Evolutionary conservation across 495 filamentous ascomycete genomes (phyloP).

Genomic region (Penicillium simplicissimum): DNA sequence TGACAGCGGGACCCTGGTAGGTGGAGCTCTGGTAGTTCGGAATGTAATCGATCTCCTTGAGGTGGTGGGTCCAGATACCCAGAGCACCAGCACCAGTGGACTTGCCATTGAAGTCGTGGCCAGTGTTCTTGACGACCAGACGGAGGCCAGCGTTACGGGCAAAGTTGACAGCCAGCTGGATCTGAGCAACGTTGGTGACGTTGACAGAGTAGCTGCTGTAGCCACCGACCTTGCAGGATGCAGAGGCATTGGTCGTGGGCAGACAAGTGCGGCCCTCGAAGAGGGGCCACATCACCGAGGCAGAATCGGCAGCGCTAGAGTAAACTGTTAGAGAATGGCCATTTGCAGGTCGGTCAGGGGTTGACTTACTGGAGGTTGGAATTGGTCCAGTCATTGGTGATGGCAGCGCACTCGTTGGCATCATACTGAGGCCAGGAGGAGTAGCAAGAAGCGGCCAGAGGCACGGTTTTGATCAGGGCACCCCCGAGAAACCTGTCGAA

Average conservation of each 20-base stretch:
- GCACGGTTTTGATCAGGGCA: slow-evolving; percentile 56
- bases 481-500: slow-evolving; percentile 52
- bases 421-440: slow-evolving; percentile 48
- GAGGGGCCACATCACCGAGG: slow-evolving; percentile 48
- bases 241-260: slow-evolving; percentile 31
- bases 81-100: slow-evolving; percentile 57
- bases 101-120: slow-evolving; percentile 65
- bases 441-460: slow-evolving; percentile 57
- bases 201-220: slow-evolving; percentile 63
- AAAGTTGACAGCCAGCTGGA: slow-evolving; percentile 62
- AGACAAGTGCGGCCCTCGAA: slow-evolving; percentile 42
- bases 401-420: slow-evolving; percentile 37
- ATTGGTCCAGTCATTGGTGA: slow-evolving; percentile 29
- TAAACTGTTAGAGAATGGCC: background rate
- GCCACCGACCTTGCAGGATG: slow-evolving; percentile 55
- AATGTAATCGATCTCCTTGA: slow-evolving; percentile 48
- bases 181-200: slow-evolving; percentile 52
- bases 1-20: slow-evolving; percentile 54
- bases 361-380: slow-evolving; percentile 35
- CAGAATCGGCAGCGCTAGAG: slow-evolving; percentile 33
- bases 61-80: slow-evolving; percentile 60
- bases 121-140: slow-evolving; percentile 69
- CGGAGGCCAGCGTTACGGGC: slow-evolving; percentile 58
- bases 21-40: slow-evolving; percentile 31
- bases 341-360: background rate